phyloP scores from a whole-genome alignment of 164 flowering plant species.

The Aristolochia californica region DNA sequence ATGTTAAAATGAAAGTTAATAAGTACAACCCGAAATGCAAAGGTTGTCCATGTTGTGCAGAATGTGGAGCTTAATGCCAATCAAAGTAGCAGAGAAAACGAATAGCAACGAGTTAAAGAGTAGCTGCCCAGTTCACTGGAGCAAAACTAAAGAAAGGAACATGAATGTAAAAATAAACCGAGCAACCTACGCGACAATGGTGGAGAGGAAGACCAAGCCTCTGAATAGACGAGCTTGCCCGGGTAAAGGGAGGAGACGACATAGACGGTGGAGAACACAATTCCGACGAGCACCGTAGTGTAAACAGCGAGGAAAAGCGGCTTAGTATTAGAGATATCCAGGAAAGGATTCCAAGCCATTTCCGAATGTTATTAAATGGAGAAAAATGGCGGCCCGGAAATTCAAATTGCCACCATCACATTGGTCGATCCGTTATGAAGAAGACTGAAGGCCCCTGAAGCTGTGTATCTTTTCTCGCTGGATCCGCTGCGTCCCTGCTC shows the following conservation, averaged over 20 bases:
- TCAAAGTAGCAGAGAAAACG: no score
- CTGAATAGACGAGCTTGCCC: slow-evolving; percentile 12
- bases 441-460: neutral
- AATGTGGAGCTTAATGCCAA: no score
- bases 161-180: neutral
- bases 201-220: slow-evolving; percentile 19
- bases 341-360: slow-evolving; percentile 19
- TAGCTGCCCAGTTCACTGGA: neutral
- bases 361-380: neutral
- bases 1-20: no score
- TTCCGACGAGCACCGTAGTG: slow-evolving; percentile 55
- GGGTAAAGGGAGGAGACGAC: slow-evolving; percentile 67
- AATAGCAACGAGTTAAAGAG: neutral
- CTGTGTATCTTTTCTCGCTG: neutral
- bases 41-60: no score
- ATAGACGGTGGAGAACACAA: slow-evolving; percentile 61
- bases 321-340: slow-evolving; percentile 35
- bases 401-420: neutral
- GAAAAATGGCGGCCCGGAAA: neutral
- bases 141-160: neutral
- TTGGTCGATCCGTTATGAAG: neutral
- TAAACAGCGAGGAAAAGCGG: slow-evolving; percentile 79
- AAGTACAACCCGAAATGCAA: no score
- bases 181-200: slow-evolving; percentile 9
- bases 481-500: neutral